Conservation (phyloP, 352 stramenopile species). For the Phytophthora citricola region DNA sequence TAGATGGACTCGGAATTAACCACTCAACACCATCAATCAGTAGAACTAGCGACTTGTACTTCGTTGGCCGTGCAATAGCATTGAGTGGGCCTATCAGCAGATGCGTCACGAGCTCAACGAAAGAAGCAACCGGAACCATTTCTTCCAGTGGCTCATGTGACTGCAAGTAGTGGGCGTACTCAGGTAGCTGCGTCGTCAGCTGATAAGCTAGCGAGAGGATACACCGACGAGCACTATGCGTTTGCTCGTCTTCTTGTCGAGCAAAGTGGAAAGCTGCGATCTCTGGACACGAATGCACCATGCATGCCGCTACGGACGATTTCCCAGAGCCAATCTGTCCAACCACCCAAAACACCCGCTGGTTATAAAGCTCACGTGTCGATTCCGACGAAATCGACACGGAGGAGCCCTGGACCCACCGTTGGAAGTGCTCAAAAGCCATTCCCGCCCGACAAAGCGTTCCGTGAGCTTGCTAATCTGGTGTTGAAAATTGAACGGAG, state of each 20-base stretch:
- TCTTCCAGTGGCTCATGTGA: constrained; percentile 76
- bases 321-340: constrained; percentile 78
- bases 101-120: constrained; percentile 55
- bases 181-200: constrained; percentile 74
- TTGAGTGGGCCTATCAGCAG: constrained; percentile 72
- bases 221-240: constrained; percentile 66
- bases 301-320: constrained; percentile 63
- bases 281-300: constrained; percentile 74
- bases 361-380: constrained; percentile 16
- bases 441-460: constrained; percentile 65
- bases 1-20: constrained; percentile 31
- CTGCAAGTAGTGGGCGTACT: constrained; percentile 73
- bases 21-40: constrained; percentile 77
- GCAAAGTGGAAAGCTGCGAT: constrained; percentile 81
- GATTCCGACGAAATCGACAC: constrained; percentile 2
- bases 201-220: constrained; percentile 78
- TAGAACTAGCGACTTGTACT: constrained; percentile 62
- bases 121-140: constrained; percentile 76
- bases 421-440: constrained; percentile 56
- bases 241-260: constrained; percentile 78
- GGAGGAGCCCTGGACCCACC: constrained; percentile 51
- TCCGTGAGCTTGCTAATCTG: constrained; percentile 79
- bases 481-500: constrained; percentile 75
- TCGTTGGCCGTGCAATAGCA: constrained; percentile 60
- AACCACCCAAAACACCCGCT: constrained; percentile 74